Evolutionary conservation across 139 green algal species (phyloP), one percentile per base, ranked within the genome.

Genomic region (Raphidocelis subcapitata): DNA sequence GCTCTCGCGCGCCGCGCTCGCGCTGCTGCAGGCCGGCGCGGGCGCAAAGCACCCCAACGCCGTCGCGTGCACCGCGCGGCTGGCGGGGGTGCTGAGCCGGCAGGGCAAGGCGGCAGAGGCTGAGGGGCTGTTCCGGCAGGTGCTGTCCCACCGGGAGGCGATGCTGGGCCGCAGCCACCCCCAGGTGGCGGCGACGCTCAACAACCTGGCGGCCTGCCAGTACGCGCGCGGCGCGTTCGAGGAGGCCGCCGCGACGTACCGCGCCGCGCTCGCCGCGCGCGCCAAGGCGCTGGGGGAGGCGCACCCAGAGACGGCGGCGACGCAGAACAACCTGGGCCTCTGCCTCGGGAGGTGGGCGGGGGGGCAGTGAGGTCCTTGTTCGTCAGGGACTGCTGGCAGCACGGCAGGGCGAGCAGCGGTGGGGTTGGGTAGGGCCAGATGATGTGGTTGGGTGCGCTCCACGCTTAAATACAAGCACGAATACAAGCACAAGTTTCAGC

Each of bases 301-400:
- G 37, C 64, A 73, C 56, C 41, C 56, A 32, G 73, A 79, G 5
- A 79, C 73, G 20, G 55, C 65, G 28, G 41, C 37, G 20, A 54
- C 28, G 18, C 24, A 67, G 18, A 66, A 73, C 73, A 79, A 79
- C 54, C 28, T 79, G 72, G 72, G 63, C 24, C 44, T 76, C 2
- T 76, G 69, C 60, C n/a, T 63, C 21, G 52, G 44, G 44, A 76
- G 70, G 70, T 70, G 44, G 62, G 23, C 5, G 59, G 5, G 59
- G 16, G 24, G 59, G 59, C 59, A 57, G 20, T 3, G 8, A 5
- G 21, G 16, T 54, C 49, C 54, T 15, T 20, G 3, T 33, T 62
- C 47, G 49, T 57, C 49, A n/a, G 49, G 49, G 49, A 57, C 18
- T 57, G 49, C 18, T 18, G 18, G 20, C 49, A 57, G 20, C 18